These are phyloP conservation scores for Nicotiana benthamiana DNA, from an alignment of 257 asterid genomes.

Conservation along the genomic window DNA sequence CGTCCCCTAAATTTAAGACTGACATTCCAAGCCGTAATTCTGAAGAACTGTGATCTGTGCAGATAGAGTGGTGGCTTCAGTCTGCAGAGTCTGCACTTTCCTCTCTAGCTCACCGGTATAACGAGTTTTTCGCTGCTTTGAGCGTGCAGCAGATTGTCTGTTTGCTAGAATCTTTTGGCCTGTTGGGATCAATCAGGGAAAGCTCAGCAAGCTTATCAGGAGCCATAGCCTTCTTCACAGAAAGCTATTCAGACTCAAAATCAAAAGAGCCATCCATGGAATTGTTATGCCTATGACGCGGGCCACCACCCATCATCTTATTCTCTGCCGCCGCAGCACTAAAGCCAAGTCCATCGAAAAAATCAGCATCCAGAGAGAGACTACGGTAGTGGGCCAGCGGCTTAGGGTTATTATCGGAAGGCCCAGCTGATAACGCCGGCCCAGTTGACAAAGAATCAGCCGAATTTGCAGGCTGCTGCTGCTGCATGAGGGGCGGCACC, in stretches of 20 bases:
- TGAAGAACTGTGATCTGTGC: slow-evolving; percentile 87
- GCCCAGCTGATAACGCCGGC: slow-evolving; percentile 23
- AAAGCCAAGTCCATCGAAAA: slow-evolving; percentile 63
- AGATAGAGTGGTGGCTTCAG: slow-evolving; percentile 84
- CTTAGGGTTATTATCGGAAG: slow-evolving; percentile 12
- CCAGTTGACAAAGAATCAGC: slow-evolving; percentile 22
- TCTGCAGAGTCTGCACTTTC: slow-evolving; percentile 91
- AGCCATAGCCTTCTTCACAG: slow-evolving; percentile 56
- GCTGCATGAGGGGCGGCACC: slow-evolving; percentile 24
- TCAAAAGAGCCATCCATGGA: slow-evolving; percentile 77
- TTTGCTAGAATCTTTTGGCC: slow-evolving; percentile 97
- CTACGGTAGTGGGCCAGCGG: slow-evolving; percentile 53
- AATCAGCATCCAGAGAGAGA: slow-evolving; percentile 78
- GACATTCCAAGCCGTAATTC: no score
- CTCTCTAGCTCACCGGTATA: slow-evolving; percentile 84
- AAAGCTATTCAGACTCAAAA: slow-evolving; percentile 37
- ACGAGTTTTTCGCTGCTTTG: slow-evolving; percentile 78
- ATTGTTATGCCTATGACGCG: slow-evolving; percentile 61
- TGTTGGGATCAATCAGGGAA: slow-evolving; percentile 77
- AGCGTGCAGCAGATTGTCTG: slow-evolving; percentile 95
- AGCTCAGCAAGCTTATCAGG: slow-evolving; percentile 77
- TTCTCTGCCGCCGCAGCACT: slow-evolving; percentile 26
- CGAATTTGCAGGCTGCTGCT: slow-evolving; percentile 15
- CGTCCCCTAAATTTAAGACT: no score
- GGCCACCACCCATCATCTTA: slow-evolving; percentile 18